phyloP scores from a whole-genome alignment of 768 basidiomycete species.

The Trametes elegans region DNA sequence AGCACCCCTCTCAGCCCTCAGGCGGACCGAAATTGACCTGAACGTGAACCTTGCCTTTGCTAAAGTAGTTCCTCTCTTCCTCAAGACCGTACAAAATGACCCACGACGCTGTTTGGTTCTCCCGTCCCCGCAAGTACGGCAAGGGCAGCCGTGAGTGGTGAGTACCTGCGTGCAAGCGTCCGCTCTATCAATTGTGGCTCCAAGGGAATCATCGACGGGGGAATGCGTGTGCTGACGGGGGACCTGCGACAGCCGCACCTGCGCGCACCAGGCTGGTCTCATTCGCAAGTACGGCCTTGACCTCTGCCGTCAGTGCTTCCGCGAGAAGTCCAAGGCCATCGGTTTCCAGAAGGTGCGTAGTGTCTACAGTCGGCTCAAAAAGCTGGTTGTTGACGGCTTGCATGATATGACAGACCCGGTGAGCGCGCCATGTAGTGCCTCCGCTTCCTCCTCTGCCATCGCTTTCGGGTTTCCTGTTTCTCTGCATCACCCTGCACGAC shows the following conservation, averaged over 20 bases:
- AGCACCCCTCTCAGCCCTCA: neutral
- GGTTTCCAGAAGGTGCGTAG: slow-evolving; percentile 84
- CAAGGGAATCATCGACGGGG: neutral
- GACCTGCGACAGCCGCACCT: slow-evolving; percentile 69
- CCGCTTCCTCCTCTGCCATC: neutral
- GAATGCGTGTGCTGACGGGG: slow-evolving; percentile 16
- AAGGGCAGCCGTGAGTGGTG: slow-evolving; percentile 96
- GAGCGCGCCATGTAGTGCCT: slow-evolving; percentile 12
- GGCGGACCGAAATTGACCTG: neutral
- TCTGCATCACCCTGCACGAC: slow-evolving; percentile 7
- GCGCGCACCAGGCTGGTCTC: slow-evolving; percentile 96
- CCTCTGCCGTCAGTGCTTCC: slow-evolving; percentile 98
- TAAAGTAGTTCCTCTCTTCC: slow-evolving; percentile 15
- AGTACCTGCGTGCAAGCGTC: slow-evolving; percentile 27
- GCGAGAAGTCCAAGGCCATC: slow-evolving; percentile 90
- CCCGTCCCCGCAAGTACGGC: slow-evolving; percentile 91
- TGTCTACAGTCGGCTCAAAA: neutral
- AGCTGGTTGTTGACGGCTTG: neutral
- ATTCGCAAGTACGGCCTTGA: slow-evolving; percentile 97
- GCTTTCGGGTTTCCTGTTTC: slow-evolving; percentile 11
- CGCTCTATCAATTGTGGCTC: too few relatives aligned
- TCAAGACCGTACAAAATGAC: slow-evolving; percentile 64
- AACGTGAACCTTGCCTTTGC: neutral
- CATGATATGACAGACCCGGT: slow-evolving; percentile 21
- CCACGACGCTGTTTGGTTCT: slow-evolving; percentile 98